phyloP scores from a whole-genome alignment of 257 asterid species.

The Fraxinus excelsior region DNA sequence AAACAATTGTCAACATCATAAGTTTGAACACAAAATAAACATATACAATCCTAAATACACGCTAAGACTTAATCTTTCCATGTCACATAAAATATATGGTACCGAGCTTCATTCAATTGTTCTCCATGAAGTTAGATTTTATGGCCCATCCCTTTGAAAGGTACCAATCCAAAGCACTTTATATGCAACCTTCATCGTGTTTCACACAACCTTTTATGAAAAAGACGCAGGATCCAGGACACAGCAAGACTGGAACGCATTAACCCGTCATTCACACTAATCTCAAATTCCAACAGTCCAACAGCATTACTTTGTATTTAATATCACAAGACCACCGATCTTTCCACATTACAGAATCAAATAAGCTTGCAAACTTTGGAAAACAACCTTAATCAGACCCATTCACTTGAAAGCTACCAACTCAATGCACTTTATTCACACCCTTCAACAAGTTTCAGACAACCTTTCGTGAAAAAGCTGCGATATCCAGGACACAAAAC shows the following conservation, averaged over 20 bases:
- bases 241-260: not conserved
- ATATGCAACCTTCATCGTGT: not conserved
- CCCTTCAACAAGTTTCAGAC: not conserved
- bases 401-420: not conserved
- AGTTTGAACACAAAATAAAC: not conserved
- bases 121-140: no score
- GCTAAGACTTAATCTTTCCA: not conserved
- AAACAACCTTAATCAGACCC: conserved; percentile 8
- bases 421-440: conserved; percentile 2
- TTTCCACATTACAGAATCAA: conserved; percentile 4
- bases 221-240: conserved; percentile 9
- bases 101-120: not conserved
- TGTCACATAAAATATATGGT: not conserved
- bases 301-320: conserved; percentile 12
- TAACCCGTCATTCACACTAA: conserved; percentile 6
- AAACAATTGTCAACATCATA: not conserved
- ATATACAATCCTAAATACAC: not conserved
- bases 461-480: conserved; percentile 7
- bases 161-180: not conserved
- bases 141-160: not conserved
- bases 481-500: not conserved
- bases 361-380: not conserved
- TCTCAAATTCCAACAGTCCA: conserved; percentile 16
- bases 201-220: conserved; percentile 7
- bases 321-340: conserved; percentile 16